Conservation (phyloP, 768 basidiomycete species). For the Mycena maculata region DNA sequence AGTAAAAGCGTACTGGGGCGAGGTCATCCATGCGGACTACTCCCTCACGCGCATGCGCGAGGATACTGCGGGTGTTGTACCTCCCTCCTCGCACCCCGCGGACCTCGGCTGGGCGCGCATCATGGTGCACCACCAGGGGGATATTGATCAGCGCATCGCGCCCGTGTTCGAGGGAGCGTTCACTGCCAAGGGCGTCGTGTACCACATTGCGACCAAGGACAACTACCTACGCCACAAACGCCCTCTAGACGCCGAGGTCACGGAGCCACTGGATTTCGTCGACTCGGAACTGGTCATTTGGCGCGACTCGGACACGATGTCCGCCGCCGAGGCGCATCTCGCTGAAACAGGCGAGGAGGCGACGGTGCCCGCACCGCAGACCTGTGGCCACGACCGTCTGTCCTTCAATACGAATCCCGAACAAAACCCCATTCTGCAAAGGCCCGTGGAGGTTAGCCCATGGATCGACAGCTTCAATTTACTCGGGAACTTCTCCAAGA, state of each 20-base stretch:
- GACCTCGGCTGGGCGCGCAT: slow-evolving; percentile 84
- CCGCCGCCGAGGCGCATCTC: slow-evolving; percentile 58
- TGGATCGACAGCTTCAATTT: slow-evolving; percentile 55
- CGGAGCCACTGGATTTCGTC: slow-evolving; percentile 51
- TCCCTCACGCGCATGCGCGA: slow-evolving; percentile 68
- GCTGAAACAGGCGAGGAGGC: slow-evolving; percentile 43
- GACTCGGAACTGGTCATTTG: slow-evolving; percentile 76
- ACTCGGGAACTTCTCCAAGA: slow-evolving; percentile 52
- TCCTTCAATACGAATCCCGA: slow-evolving; percentile 71
- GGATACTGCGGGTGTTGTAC: slow-evolving; percentile 68
- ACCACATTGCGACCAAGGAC: slow-evolving; percentile 78
- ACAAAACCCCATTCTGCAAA: slow-evolving; percentile 63
- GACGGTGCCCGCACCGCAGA: slow-evolving; percentile 44
- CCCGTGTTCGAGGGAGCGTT: slow-evolving; percentile 85
- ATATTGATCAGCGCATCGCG: slow-evolving; percentile 55
- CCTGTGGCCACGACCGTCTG: slow-evolving; percentile 79
- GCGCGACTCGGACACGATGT: slow-evolving; percentile 77
- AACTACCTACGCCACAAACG: slow-evolving; percentile 75
- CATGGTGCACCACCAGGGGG: slow-evolving; percentile 74
- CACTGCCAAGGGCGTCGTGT: slow-evolving; percentile 70
- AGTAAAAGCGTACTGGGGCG: slow-evolving; percentile 79
- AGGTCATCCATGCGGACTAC: slow-evolving; percentile 71
- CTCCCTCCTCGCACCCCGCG: slow-evolving; percentile 54
- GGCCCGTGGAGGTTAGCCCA: slow-evolving; percentile 39
- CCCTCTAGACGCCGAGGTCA: slow-evolving; percentile 63